These are phyloP conservation scores for Mikania micrantha DNA, from an alignment of 129 eudicot genomes.

Conservation along the genomic window DNA sequence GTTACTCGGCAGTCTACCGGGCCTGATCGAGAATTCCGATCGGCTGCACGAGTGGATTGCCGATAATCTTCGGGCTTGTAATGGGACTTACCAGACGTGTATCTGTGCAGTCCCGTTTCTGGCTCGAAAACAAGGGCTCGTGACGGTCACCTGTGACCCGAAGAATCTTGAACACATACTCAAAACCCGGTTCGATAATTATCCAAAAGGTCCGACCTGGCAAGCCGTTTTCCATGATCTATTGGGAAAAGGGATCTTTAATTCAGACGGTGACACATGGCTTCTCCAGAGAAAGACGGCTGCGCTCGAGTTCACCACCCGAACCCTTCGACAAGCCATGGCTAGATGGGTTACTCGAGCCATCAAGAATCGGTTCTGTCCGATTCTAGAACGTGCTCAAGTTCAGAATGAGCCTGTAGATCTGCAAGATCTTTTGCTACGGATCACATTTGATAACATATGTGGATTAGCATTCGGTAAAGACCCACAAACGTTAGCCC, in stretches of 20 bases:
- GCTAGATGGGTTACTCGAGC: conserved; percentile 91
- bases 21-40: conserved; percentile 66
- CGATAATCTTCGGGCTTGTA: conserved; percentile 80
- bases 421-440: conserved; percentile 64
- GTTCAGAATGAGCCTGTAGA: conserved; percentile 50
- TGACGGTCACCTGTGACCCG: conserved; percentile 89
- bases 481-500: conserved; percentile 75
- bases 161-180: conserved; percentile 73
- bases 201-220: conserved; percentile 94
- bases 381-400: conserved; percentile 59
- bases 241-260: conserved; percentile 74
- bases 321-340: conserved; percentile 87
- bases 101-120: conserved; percentile 82
- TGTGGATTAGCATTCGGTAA: conserved; percentile 82
- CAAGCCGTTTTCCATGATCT: conserved; percentile 86
- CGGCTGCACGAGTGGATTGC: conserved; percentile 85
- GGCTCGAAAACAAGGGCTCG: conserved; percentile 75
- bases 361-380: conserved; percentile 60
- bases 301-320: conserved; percentile 81
- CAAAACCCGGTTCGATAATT: conserved; percentile 68
- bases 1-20: conserved; percentile 70
- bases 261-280: conserved; percentile 91
- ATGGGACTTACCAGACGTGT: conserved; percentile 91
- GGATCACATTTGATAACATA: conserved; percentile 79
- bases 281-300: conserved; percentile 79